These are phyloP conservation scores for Entonaema liquescens DNA, from an alignment of 495 filamentous ascomycete genomes.

Conservation along the genomic window DNA sequence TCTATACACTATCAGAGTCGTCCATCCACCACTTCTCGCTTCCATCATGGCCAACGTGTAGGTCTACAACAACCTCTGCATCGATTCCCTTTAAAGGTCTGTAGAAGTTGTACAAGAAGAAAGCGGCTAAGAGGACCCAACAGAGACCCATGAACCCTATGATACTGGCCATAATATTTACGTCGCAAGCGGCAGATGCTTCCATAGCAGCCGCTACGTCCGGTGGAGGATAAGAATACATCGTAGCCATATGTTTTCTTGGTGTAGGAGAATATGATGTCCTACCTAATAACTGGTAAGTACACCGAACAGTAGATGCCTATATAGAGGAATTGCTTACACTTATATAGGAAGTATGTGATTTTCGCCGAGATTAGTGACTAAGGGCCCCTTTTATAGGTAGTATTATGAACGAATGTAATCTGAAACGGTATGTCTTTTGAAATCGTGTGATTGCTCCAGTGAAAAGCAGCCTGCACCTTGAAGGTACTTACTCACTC, in stretches of 20 bases:
- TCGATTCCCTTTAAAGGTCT: constrained; percentile 1
- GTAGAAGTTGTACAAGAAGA: constrained; percentile 30
- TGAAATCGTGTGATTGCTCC: constrained; percentile 3
- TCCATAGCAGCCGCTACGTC: constrained; percentile 10
- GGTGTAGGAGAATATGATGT: background rate
- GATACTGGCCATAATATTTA: constrained; percentile 10
- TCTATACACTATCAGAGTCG: constrained; percentile 13
- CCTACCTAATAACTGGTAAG: background rate
- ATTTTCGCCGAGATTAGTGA: background rate
- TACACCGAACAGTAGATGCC: background rate
- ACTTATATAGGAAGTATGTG: background rate
- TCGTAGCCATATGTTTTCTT: constrained; percentile 3
- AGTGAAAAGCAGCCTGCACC: constrained; percentile 18
- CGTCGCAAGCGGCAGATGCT: constrained; percentile 4
- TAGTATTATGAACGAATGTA: constrained; percentile 4
- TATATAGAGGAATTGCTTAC: background rate
- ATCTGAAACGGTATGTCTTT: constrained; percentile 7
- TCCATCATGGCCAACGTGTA: background rate
- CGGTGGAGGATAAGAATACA: constrained; percentile 8
- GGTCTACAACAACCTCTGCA: constrained; percentile 7
- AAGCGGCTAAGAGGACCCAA: constrained; percentile 11
- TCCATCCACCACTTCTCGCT: constrained; percentile 32
- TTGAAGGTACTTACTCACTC: constrained; percentile 12
- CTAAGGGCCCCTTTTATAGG: constrained; percentile 28
- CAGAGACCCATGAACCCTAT: constrained; percentile 25